Evolutionary conservation across 768 basidiomycete species (phyloP), one percentile per base, ranked within the genome.

Genomic region (Suillus lakei): DNA sequence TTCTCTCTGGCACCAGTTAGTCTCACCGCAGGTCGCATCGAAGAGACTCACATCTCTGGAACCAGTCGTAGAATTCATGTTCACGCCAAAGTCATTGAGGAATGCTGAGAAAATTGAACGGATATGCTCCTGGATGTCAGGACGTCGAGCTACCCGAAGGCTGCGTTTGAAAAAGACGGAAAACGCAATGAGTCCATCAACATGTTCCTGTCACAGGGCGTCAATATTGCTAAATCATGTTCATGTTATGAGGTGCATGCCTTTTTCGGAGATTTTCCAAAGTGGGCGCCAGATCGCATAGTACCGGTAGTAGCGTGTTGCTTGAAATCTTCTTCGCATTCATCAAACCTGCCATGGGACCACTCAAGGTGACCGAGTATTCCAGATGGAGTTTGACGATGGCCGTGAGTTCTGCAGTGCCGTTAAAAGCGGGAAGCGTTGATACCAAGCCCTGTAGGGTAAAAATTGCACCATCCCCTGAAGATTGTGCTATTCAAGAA

Each of bases 401-500:
- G 64, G 84, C 83, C 0, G 76, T 77, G 34, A 93, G 73, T 67
- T 93, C 92, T 23, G 77, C 75, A 21, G 76, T 66, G 39, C 89
- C 87, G 85, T 92, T 94, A 77, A 99, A 98, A 5, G 89, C 87
- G 0, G 96, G 94, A 36, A 98, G 89, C 1, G 89, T 84, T 0
- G 82, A 79, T 65, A 98, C 81, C 10, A 97, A 78, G n/a, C 84
- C 82, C 34, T 87, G 85, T 23, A 97, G 79, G 9, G 90, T 83
- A 28, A 72, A 78, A 68, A 78, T 83, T 41, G 72, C 79, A 74
- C 77, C 66, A n/a, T 70, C 75, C 26, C 58, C 66, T 9, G 60
- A 39, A 21, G 39, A 30, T 59, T 59, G 58, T 12, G 39, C 58
- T 59, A 59, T 30, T 39, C 26, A 18, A 28, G 26, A 6, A 30